Evolutionary conservation across 495 filamentous ascomycete genomes (phyloP), one percentile per base, ranked within the genome.

Genomic region (Penicillium odoratum): DNA sequence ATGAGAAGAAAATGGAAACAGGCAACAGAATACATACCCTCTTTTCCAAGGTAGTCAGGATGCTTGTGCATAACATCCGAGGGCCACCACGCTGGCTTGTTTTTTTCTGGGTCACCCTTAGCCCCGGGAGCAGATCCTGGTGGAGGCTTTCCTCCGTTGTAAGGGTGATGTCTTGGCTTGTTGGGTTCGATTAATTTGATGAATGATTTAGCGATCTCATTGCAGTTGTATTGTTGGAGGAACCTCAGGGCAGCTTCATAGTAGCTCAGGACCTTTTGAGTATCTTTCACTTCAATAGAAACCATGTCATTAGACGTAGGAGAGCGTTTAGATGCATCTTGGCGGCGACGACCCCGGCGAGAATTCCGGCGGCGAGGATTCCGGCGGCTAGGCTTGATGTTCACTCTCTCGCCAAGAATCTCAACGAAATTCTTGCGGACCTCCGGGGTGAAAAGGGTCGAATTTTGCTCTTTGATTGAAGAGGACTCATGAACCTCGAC

Each of bases 21-120:
- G 43, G 5, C 3, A 29, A 47, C 16, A 30, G 26, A 18, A 16
- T 31, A 53, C 83, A 71, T 73, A 94, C 91, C 85, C 57, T 82
- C 81, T 76, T 89, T 96, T 61, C 79, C 77, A 33, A 92, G 62
- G 69, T 97, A 93, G 63, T 96, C 91, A 0, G 93, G 92, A 74
- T 96, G 92, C 64, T 83, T 89, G 70, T 94, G 91, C 29, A 83
- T 77, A 36, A 72, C 67, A 56, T 64, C 63, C 21, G 79, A 76
- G 0, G 91, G 91, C 93, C 93, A 97, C 90, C 91, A 97, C 16
- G 78, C 77, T 10, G 93, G 93, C 33, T 83, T 83, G 45, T 81
- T 86, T 33, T 78, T 74, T 43, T 88, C 79, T 3, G 78, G 77
- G 46, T 80, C 76, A 7, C 73, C 71, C 16, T 68, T 73, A n/a